Base-by-base conservation (phyloP, 495 filamentous ascomycete genomes). In the Aeminium ludgeri region DNA sequence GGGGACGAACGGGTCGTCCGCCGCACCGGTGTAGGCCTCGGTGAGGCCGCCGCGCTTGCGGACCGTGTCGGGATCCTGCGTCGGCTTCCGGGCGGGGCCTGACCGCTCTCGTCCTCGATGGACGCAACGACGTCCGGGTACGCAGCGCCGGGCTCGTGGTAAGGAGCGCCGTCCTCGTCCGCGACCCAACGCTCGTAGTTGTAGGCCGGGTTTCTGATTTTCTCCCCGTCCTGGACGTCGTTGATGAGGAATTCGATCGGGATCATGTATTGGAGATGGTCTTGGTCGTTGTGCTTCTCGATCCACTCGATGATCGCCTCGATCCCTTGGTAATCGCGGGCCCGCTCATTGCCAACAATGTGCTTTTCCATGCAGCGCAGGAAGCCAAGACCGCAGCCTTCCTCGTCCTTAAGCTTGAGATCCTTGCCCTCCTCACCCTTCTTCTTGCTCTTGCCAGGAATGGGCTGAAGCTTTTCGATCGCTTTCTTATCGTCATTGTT, bases 241-340 rank as follows among this genome's bases (percentile, higher is more conserved):
- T 20, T 34, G 23, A 46, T 40, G 6, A 53, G 46, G 37, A 53
- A 53, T 35, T 53, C 50, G 31, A 53, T 38, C 31, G 46, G 46
- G 25, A 46, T 46, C 40, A 53, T 30, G 13, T 17, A n/a, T 6
- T 8, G 18, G n/a, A 45, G 38, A 6, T 27, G 27, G 6, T 23
- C 46, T 6, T 23, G 30, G 3, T 35, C 43, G 30, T 28, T 25
- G 13, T 43, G 18, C 1, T 13, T 17, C 30, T 43, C 11, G 35
- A 47, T 34, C 15, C 37, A 20, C 6, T 19, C 19, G 1, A 50
- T 17, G 10, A 47, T 30, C 4, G 13, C 34, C n/a, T 39, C 25
- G 30, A 45, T 23, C 16, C 32, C 27, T 23, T 39, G 27, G 36
- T 42, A 45, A 27, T 2, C 25, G 16, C 35, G 28, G 44, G 33